Conservation (phyloP, 1,139 yeast genomes). For the Geotrichum cucujoidarum region DNA sequence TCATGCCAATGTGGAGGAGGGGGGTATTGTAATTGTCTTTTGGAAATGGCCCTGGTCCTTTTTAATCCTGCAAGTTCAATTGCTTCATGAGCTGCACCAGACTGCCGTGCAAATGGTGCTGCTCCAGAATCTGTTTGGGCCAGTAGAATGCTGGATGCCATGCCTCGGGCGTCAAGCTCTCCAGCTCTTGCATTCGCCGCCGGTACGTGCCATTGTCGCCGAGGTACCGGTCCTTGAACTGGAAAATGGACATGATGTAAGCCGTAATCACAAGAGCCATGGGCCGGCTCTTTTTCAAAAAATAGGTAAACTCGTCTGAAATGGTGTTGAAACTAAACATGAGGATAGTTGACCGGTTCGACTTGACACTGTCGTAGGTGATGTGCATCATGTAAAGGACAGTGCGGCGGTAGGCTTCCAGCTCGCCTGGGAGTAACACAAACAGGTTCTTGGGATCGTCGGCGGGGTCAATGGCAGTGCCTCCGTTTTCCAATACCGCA, state of each 20-base stretch:
- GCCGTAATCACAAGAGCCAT: conserved; percentile 11
- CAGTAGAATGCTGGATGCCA: conserved; percentile 14
- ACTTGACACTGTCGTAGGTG: neutral
- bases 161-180: conserved; percentile 2
- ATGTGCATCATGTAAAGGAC: conserved; percentile 8
- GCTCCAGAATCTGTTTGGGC: conserved; percentile 13
- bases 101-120: conserved; percentile 4
- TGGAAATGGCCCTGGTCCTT: no score
- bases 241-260: conserved; percentile 1
- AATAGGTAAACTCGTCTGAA: conserved; percentile 2
- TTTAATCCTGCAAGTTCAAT: neutral
- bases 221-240: conserved; percentile 5
- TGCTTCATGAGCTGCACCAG: conserved; percentile 6
- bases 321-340: conserved; percentile 7
- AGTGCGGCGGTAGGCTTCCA: conserved; percentile 3
- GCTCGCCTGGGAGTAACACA: conserved; percentile 8
- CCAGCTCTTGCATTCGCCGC: conserved; percentile 4
- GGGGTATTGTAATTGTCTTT: no score
- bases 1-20: no score
- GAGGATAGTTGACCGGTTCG: neutral
- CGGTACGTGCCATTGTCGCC: neutral
- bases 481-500: no score
- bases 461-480: no score
- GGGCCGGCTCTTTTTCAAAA: conserved; percentile 8
- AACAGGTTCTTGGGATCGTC: no score